These are phyloP conservation scores for Phialophora macrospora DNA, from an alignment of 2,329 filamentous ascomycete species.

Conservation along the genomic window DNA sequence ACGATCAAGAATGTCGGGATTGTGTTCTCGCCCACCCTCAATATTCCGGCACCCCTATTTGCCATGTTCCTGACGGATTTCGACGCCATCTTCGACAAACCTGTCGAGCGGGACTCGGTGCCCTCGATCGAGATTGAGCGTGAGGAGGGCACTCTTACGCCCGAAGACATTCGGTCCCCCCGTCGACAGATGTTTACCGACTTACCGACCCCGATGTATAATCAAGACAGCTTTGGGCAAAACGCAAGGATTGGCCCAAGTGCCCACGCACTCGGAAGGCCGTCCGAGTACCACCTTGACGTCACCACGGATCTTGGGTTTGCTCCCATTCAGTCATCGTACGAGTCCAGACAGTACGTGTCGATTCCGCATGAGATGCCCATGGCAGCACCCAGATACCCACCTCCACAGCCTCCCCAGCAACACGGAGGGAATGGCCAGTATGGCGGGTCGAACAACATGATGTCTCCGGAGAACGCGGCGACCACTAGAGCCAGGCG, in stretches of 20 bases:
- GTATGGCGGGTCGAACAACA: conserved; percentile 47
- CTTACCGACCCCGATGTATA: conserved; percentile 67
- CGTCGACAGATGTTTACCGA: conserved; percentile 70
- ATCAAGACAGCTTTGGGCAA: conserved; percentile 58
- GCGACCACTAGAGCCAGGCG: conserved; percentile 52
- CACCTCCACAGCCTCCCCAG: conserved; percentile 31
- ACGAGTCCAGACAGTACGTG: conserved; percentile 39
- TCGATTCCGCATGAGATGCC: conserved; percentile 41
- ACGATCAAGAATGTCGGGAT: conserved; percentile 96
- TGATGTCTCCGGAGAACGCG: conserved; percentile 48
- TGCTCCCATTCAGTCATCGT: conserved; percentile 50
- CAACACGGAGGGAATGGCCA: conserved; percentile 32
- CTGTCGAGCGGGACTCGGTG: conserved; percentile 47
- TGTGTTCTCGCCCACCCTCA: conserved; percentile 95
- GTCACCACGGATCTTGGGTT: conserved; percentile 45
- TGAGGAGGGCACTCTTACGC: conserved; percentile 41
- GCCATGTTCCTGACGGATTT: conserved; percentile 93
- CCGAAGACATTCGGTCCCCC: conserved; percentile 67
- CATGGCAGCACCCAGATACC: conserved; percentile 31
- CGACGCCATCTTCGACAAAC: conserved; percentile 77
- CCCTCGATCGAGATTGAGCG: conserved; percentile 43
- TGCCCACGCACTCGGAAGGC: conserved; percentile 37
- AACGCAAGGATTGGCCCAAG: conserved; percentile 40
- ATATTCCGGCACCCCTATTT: conserved; percentile 93
- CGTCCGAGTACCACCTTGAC: conserved; percentile 57